Conservation (phyloP, 129 eudicot genomes). For the Oenanthe sinensis region DNA sequence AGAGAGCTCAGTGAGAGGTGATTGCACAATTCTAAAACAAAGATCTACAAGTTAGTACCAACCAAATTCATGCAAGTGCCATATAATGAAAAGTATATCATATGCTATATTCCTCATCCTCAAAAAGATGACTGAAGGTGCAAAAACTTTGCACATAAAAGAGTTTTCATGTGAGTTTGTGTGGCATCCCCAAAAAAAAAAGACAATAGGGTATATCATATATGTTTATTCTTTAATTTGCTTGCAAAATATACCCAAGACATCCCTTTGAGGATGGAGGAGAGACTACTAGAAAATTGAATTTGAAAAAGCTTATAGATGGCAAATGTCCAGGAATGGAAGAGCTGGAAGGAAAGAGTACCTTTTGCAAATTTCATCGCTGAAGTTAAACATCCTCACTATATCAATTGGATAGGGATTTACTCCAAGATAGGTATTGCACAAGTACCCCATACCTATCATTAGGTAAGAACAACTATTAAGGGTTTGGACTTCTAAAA, state of each 20-base stretch:
- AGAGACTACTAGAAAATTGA: background rate
- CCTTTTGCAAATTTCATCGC: slow-evolving; percentile 76
- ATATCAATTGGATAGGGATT: slow-evolving; percentile 62
- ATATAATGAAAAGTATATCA: background rate
- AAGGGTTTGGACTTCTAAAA: background rate
- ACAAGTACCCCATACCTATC: slow-evolving; percentile 80
- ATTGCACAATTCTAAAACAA: slow-evolving; percentile 56
- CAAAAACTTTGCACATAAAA: background rate
- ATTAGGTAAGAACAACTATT: slow-evolving; percentile 11
- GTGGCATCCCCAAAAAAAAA: background rate
- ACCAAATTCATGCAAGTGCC: background rate
- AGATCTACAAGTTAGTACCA: background rate
- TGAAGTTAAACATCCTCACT: slow-evolving; percentile 72
- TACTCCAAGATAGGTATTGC: slow-evolving; percentile 67
- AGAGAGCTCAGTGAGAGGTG: slow-evolving; percentile 47
- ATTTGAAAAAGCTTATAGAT: background rate
- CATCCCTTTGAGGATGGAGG: background rate
- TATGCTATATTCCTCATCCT: background rate
- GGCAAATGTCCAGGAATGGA: background rate
- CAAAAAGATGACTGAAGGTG: background rate
- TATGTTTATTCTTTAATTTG: background rate
- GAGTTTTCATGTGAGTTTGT: background rate
- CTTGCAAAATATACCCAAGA: background rate
- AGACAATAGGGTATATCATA: background rate
- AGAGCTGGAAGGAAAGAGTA: slow-evolving; percentile 17